Conservation (phyloP, 768 basidiomycete genomes). For the Hygrophoropsis aurantiaca region DNA sequence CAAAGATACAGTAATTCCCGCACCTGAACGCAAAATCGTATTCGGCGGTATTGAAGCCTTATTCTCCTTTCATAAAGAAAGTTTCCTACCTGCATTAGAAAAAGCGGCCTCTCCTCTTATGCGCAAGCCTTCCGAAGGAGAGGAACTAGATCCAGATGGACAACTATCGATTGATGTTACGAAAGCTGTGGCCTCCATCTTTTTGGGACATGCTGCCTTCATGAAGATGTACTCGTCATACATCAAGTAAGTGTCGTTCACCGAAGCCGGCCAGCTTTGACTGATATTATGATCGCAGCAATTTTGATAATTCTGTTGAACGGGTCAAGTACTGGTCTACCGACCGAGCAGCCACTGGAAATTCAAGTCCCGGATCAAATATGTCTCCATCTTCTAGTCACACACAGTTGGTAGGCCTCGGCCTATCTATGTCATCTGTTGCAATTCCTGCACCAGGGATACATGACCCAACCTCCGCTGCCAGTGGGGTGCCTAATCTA, state of each 20-base stretch:
- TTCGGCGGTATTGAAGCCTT: constrained; percentile 89
- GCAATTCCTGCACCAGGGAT: constrained; percentile 40
- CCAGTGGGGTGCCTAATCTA: constrained; percentile 53
- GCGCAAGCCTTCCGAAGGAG: constrained; percentile 42
- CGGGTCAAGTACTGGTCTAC: constrained; percentile 86
- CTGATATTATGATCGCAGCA: constrained; percentile 46
- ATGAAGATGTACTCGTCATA: constrained; percentile 99
- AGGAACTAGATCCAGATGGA: constrained; percentile 66
- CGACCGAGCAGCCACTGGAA: constrained; percentile 45
- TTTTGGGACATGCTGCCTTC: constrained; percentile 92
- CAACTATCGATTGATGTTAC: constrained; percentile 74
- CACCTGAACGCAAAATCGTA: constrained; percentile 84
- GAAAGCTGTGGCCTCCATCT: constrained; percentile 81
- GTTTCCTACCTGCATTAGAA: constrained; percentile 90
- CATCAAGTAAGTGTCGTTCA: constrained; percentile 72
- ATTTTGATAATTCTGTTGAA: constrained; percentile 91
- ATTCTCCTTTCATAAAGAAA: constrained; percentile 89
- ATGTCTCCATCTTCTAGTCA: constrained; percentile 60
- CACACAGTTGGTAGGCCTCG: constrained; percentile 62
- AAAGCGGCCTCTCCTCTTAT: constrained; percentile 70
- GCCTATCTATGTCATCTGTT: constrained; percentile 53
- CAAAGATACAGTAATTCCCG: constrained; percentile 85
- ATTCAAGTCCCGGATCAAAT: constrained; percentile 32
- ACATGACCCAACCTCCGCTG: constrained; percentile 37
- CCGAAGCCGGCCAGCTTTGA: constrained; percentile 6